Base-by-base conservation (phyloP, 1,284 basidiomycete species). In the Irpex sp. region DNA sequence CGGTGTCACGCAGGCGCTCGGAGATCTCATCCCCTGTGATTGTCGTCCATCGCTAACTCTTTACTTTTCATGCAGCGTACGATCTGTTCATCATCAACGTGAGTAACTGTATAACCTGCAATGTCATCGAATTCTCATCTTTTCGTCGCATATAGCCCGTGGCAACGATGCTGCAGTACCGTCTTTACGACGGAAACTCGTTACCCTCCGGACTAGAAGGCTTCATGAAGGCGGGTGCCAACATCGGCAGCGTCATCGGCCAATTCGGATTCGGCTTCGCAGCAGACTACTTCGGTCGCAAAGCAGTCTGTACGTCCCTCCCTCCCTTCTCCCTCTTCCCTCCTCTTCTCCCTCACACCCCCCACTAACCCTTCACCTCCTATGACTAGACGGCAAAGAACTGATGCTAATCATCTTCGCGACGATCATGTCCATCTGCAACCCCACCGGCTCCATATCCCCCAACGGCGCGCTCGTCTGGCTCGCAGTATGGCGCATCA, bases 21-120 rank as follows among this genome's bases (percentile, higher is more conserved):
- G 3, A 26, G 2, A 26, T 26, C 26, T 26, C 26, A 26, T 26
- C 3, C 3, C 26, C 21, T 26, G 21, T 26, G 26, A 3, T 4
- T 26, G 26, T 57, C 37, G 13, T 55, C 36, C 36, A 37, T 13
- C 31, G 61, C 57, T 57, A 58, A 58, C 36, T 15, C 15, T 36
- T 17, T 51, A 26, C 26, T 11, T 8, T 13, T 57, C 6, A 38
- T 40, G 13, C 65, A 88, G 88, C 88, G 2, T 91, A 92, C 68
- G 88, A 92, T 72, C 77, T 92, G 13, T 92, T 92, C 75, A 86
- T 92, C 65, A 91, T 92, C 76, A 92, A 92, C 74, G 86, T 85
- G 66, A 59, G 83, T 69, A 3, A 68, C 4, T 4, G 26, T 37
- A 21, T n/a, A 54, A 44, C 55, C 8, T 49, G 19, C 3, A 49